A percentile compares a stretch with the other conserved stretches of the same genome.
phyloP scores from a whole-genome alignment of 305 asterid species.

The Fraxinus baroniana region DNA sequence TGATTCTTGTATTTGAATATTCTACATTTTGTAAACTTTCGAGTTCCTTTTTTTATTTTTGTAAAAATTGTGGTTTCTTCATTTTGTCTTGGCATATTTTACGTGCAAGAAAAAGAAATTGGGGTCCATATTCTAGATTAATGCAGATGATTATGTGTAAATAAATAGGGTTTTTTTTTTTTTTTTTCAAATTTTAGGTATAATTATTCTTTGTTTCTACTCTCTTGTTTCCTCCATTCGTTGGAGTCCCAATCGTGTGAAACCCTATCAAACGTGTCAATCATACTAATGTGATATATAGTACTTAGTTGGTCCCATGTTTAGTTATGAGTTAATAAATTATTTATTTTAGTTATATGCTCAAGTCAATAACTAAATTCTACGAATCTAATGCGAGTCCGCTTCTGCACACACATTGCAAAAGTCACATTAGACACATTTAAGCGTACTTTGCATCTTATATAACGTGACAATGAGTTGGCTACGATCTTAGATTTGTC shows the following conservation, averaged over 20 bases:
- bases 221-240: not conserved
- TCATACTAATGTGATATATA: not conserved
- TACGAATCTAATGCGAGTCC: not conserved
- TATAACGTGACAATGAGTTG: not conserved
- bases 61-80: not conserved
- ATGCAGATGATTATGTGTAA: not conserved
- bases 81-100: not conserved
- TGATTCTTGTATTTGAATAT: slow-evolving; percentile 13
- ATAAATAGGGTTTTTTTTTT: not conserved
- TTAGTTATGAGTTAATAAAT: not conserved
- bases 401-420: not conserved
- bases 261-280: not conserved
- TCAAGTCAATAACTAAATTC: not conserved
- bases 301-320: not conserved
- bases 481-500: too few species aligned
- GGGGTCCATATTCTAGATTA: not conserved
- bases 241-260: not conserved
- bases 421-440: too few species aligned
- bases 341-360: too few species aligned
- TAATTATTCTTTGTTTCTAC: not conserved
- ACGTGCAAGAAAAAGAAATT: not conserved
- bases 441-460: not conserved
- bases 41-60: not conserved
- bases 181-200: not conserved
- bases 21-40: not conserved